Percentiles rank a stretch among this genome's conserved stretches.
phyloP scores from a whole-genome alignment of 176 grass and related monocot species.

The Bonia amplexicaulis region DNA sequence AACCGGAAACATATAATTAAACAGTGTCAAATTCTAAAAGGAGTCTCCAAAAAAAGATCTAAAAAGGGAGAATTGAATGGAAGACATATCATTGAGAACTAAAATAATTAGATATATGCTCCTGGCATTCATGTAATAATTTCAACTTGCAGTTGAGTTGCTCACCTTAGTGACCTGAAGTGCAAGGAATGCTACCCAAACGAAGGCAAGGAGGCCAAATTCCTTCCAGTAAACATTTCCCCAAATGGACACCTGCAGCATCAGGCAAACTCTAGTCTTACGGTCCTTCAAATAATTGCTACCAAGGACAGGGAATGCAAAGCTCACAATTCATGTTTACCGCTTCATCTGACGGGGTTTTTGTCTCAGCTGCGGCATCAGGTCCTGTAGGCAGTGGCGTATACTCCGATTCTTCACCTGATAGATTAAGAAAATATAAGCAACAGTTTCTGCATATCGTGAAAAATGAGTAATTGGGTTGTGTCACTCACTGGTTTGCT shows the following conservation, averaged over 20 bases:
- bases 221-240: conserved; percentile 76
- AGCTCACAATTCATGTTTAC: background rate
- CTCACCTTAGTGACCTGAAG: conserved; percentile 74
- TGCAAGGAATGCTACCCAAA: conserved; percentile 66
- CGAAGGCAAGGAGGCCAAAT: conserved; percentile 58
- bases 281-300: background rate
- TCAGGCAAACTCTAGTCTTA: background rate
- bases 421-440: background rate
- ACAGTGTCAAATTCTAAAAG: background rate
- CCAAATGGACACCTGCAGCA: conserved; percentile 51
- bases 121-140: background rate
- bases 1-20: background rate
- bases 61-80: background rate
- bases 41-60: background rate
- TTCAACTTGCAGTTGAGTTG: background rate
- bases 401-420: conserved; percentile 54
- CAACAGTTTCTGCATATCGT: background rate
- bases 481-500: conserved; percentile 27
- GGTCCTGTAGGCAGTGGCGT: conserved; percentile 21
- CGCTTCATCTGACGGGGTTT: background rate
- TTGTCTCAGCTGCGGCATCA: background rate
- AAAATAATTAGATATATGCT: background rate
- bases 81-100: background rate
- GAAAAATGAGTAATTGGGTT: background rate
- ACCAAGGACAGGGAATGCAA: background rate